phyloP scores from a whole-genome alignment of 306 rosid species.

The Quercus cerris region DNA sequence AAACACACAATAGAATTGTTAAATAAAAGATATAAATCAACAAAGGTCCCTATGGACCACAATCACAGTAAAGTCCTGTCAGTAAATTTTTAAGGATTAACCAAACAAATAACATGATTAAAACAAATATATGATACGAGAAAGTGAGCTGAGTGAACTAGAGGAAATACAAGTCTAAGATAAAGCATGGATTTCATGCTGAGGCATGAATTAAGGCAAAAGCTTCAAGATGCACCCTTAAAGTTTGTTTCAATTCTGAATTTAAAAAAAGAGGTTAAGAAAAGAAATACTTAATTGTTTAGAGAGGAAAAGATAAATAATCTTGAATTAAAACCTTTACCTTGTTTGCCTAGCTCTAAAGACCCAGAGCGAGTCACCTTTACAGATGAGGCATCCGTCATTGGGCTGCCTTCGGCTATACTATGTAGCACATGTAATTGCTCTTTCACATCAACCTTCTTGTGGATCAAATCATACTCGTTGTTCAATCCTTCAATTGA shows the following conservation, averaged over 20 bases:
- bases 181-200: not conserved
- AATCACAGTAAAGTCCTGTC: not conserved
- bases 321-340: conserved; percentile 49
- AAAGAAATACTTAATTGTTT: not conserved
- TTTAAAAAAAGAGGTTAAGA: not conserved
- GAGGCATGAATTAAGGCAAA: not conserved
- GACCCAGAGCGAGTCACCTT: conserved; percentile 25
- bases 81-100: not conserved
- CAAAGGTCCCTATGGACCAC: not conserved
- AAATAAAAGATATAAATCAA: not conserved
- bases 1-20: not conserved
- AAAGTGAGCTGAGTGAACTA: not conserved
- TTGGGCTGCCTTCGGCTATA: conserved; percentile 27
- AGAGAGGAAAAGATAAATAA: conserved; percentile 14
- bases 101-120: not conserved
- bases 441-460: conserved; percentile 33
- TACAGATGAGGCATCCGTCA: conserved; percentile 20
- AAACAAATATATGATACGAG: not conserved
- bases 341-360: conserved; percentile 18
- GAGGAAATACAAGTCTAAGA: not conserved
- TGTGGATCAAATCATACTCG: conserved; percentile 20
- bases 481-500: conserved; percentile 33
- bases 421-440: conserved; percentile 29
- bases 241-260: not conserved
- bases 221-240: not conserved